Evolutionary conservation across 805 yeast species (phyloP).

Genomic region (Candida mattraensis): DNA sequence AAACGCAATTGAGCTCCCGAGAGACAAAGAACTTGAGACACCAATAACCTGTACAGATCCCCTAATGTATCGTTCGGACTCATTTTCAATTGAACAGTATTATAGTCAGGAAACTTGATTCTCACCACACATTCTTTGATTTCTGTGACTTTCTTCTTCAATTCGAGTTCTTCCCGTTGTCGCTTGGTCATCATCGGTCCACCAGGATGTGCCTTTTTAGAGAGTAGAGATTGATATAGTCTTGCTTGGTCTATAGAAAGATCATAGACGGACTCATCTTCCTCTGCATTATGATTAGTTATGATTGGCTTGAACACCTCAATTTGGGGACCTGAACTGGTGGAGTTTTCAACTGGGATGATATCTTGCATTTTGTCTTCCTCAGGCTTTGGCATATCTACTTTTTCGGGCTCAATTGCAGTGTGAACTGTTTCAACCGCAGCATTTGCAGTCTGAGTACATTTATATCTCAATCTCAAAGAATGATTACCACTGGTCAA

Average conservation of each 20-base stretch:
- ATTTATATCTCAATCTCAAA: conserved; percentile 27
- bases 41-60: conserved; percentile 24
- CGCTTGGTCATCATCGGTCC: conserved; percentile 27
- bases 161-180: conserved; percentile 35
- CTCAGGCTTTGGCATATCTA: neutral
- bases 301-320: conserved; percentile 25
- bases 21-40: conserved; percentile 30
- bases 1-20: conserved; percentile 30
- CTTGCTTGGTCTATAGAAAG: conserved; percentile 53
- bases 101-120: conserved; percentile 58
- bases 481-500: conserved; percentile 29
- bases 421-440: no score
- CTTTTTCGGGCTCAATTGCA: no score
- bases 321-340: conserved; percentile 4
- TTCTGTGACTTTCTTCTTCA: conserved; percentile 27
- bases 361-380: neutral
- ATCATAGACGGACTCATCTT: conserved; percentile 42
- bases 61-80: conserved; percentile 40
- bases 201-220: conserved; percentile 39
- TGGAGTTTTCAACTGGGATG: neutral
- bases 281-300: conserved; percentile 3
- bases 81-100: conserved; percentile 51
- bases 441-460: no score
- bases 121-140: conserved; percentile 43
- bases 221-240: conserved; percentile 49